Evolutionary conservation across 2,329 filamentous ascomycete species (phyloP), one percentile per base, ranked within the genome.

Genomic region (Ophioceras dolichostomum): DNA sequence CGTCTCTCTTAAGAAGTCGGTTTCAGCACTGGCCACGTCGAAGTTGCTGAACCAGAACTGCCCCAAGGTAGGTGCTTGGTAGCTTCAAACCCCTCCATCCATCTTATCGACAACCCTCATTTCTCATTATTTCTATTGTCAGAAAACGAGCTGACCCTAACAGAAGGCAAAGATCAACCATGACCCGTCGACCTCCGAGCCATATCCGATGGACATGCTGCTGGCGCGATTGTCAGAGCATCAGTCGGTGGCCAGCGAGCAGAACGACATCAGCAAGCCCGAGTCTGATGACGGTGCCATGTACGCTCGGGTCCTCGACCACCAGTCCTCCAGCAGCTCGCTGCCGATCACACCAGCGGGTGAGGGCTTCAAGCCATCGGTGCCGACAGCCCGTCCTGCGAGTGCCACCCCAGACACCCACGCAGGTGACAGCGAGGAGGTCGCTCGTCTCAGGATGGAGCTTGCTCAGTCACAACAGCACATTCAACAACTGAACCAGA

Each of bases 141-240:
- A 10, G 18, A 21, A 32, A 30, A 38, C 17, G 31, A 32, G 41
- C 43, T 54, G 48, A 59, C 47, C 26, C 45, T 52, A 49, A 50
- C 53, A 65, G 61, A 67, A 64, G 58, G 58, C 62, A 47, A 64
- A 72, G 60, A 54, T 61, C 36, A 64, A 51, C 42, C 64, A 68
- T 46, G 65, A 70, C 24, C 32, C 49, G 9, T 51, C 49, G 5
- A 43, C 54, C 10, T 43, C 51, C 33, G 66, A 69, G 29, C 45
- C 58, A 21, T 70, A 66, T 39, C 65, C 69, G 8, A 76, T 88
- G 66, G 83, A 91, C 49, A 78, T 78, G 41, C 72, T 87, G 36
- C 63, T 87, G 45, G 74, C 79, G 39, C 82, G 79, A 52, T 67
- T 89, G 34, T 74, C 75, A n/a, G 78, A 87, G 54, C 80, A 86